Evolutionary conservation across 192 early-diverging fungal genomes (phyloP), one percentile per base, ranked within the genome.

Genomic region (Gryganskiella cystojenkinii): DNA sequence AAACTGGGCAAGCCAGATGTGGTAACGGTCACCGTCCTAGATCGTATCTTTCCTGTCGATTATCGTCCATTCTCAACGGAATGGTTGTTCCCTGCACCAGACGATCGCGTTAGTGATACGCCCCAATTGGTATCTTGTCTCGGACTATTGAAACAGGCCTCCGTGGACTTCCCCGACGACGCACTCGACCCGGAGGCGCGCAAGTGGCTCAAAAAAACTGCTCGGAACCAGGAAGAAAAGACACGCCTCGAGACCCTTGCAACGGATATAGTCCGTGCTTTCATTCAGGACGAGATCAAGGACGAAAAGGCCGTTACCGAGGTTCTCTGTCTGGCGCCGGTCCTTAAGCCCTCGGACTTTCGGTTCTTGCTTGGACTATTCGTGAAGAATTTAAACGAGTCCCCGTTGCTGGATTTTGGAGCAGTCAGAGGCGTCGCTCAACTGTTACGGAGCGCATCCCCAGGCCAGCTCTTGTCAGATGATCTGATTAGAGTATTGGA

Each of bases 401-500:
- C n/a, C n/a, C n/a, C 11, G 13, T 15, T 60, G 1, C 25, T 60
- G 10, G 42, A 46, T 14, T n/a, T 43, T 17, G 24, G 24, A 1
- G 34, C 40, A 6, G 28, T 62, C 11, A 25, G 45, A 62, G 60
- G 44, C 2, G 2, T 62, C 17, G 60, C 46, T 1, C 60, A 49
- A n/a, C 20, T 64, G 37, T 8, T 64, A n/a, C 30, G 35, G 25
- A 7, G 10, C 5, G 61, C 61, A 17, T 24, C 30, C 2, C 49
- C 20, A 4, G 35, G 49, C 10, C n/a, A n/a, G n/a, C n/a, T 52
- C n/a, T 28, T 33, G 31, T 15, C 46, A 3, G 47, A 37, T 14
- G 49, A 64, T 25, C 52, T 51, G 61, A 44, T 64, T 31, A 49
- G 30, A 3, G 22, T 62, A 15, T 30, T 62, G 8, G n/a, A 30